phyloP scores from a whole-genome alignment of 495 filamentous ascomycete genomes.

The Immersiella caudata region DNA sequence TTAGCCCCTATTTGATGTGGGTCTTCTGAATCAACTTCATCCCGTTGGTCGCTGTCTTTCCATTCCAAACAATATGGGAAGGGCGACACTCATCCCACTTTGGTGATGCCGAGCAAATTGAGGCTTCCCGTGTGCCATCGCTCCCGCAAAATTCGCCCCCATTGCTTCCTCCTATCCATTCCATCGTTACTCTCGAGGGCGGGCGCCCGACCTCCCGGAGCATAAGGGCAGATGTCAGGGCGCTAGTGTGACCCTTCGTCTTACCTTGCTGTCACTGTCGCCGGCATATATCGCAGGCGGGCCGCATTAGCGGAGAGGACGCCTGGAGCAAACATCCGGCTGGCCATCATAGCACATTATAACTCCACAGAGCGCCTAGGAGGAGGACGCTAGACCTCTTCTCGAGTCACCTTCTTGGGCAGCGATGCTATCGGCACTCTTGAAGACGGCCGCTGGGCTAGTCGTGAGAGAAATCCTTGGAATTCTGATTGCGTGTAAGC shows the following conservation, averaged over 20 bases:
- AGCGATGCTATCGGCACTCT: too few relatives aligned
- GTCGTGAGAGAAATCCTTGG: too few relatives aligned
- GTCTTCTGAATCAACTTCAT: neutral
- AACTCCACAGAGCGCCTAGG: too few relatives aligned
- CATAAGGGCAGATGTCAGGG: slow-evolving; percentile 11
- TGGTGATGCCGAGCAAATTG: neutral
- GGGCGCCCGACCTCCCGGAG: neutral
- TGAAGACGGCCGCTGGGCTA: too few relatives aligned
- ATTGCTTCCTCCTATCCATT: neutral
- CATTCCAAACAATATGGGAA: neutral
- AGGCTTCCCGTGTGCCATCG: neutral
- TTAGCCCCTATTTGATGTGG: neutral
- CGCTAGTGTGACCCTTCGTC: slow-evolving; percentile 5
- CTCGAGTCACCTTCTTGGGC: too few relatives aligned
- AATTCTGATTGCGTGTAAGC: too few relatives aligned
- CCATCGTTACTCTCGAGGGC: slow-evolving; percentile 2
- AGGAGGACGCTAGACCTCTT: too few relatives aligned
- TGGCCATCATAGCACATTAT: too few relatives aligned
- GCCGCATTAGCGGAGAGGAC: neutral
- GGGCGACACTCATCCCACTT: neutral
- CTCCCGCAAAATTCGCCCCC: neutral
- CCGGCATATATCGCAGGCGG: slow-evolving; percentile 5
- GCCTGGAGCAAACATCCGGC: slow-evolving; percentile 1
- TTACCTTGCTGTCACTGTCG: slow-evolving; percentile 10
- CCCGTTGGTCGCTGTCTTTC: neutral